These are phyloP conservation scores for Mucor piriformis DNA, from an alignment of 371 early-diverging fungal species.

Conservation along the genomic window DNA sequence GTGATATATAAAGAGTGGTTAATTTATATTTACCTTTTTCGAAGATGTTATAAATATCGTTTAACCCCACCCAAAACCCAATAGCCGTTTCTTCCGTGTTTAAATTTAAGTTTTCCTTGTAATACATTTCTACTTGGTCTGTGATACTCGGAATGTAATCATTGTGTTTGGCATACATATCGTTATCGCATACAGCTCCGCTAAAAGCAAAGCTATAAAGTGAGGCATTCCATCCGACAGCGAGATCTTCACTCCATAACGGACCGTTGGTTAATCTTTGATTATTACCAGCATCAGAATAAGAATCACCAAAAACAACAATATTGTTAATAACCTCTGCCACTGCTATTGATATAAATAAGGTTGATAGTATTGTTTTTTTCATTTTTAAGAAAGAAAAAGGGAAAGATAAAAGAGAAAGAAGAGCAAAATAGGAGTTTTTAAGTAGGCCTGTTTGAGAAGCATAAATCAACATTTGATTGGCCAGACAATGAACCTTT, in stretches of 20 bases:
- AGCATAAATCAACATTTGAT: neutral
- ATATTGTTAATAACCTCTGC: constrained; percentile 33
- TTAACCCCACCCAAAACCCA: constrained; percentile 46
- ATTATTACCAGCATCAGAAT: constrained; percentile 47
- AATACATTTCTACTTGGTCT: constrained; percentile 52
- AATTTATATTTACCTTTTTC: constrained; percentile 10
- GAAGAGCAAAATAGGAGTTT: neutral
- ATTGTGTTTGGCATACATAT: constrained; percentile 16
- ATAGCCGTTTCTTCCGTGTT: constrained; percentile 42
- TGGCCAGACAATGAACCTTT: neutral
- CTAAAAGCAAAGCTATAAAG: constrained; percentile 49
- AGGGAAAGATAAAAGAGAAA: neutral
- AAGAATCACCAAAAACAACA: constrained; percentile 55
- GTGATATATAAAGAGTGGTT: too few relatives aligned
- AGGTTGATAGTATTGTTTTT: neutral
- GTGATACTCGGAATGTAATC: constrained; percentile 37
- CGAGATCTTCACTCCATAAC: constrained; percentile 48
- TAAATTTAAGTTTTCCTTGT: constrained; percentile 30
- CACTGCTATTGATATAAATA: neutral
- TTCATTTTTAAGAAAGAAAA: neutral
- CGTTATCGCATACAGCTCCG: constrained; percentile 43
- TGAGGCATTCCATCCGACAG: constrained; percentile 47
- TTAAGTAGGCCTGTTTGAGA: neutral
- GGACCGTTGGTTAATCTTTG: constrained; percentile 50
- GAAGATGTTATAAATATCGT: constrained; percentile 36